phyloP scores from a whole-genome alignment of 805 yeast genomes.

The Candida khao-thaluensis region DNA sequence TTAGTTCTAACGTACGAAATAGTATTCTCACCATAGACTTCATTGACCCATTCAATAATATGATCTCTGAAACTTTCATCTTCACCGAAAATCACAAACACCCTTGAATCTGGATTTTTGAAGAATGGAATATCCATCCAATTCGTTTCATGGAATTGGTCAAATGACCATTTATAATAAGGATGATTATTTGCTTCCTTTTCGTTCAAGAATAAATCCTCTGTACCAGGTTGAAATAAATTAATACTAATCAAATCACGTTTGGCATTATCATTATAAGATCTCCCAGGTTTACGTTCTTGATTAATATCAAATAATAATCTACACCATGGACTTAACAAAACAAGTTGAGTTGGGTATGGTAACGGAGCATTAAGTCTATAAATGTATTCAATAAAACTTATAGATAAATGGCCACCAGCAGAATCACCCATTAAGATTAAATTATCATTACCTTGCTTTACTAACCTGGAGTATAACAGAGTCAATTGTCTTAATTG shows the following conservation, averaged over 20 bases:
- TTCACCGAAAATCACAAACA: slow-evolving; percentile 39
- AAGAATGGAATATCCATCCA: slow-evolving; percentile 36
- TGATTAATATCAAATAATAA: slow-evolving; percentile 23
- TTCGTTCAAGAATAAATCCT: slow-evolving; percentile 7
- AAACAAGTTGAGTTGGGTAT: slow-evolving; percentile 28
- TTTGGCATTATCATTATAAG: slow-evolving; percentile 29
- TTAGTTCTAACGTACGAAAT: slow-evolving; percentile 10
- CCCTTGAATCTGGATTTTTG: slow-evolving; percentile 20
- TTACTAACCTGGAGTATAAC: slow-evolving; percentile 21
- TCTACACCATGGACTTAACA: slow-evolving; percentile 42
- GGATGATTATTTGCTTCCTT: slow-evolving; percentile 8
- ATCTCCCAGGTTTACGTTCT: slow-evolving; percentile 26
- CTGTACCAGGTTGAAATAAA: slow-evolving; percentile 8
- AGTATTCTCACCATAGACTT: slow-evolving; percentile 29
- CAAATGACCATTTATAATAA: slow-evolving; percentile 15
- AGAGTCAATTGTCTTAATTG: slow-evolving; percentile 31
- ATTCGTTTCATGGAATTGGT: slow-evolving; percentile 3
- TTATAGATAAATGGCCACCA: slow-evolving; percentile 37
- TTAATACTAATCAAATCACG: slow-evolving; percentile 21
- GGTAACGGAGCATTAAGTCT: slow-evolving; percentile 14
- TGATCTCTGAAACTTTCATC: slow-evolving; percentile 44
- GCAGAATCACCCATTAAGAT: slow-evolving; percentile 41
- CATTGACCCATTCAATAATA: slow-evolving; percentile 32
- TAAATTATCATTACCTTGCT: slow-evolving; percentile 26
- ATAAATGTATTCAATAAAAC: slow-evolving; percentile 29